phyloP scores from a whole-genome alignment of 495 filamentous ascomycete genomes.

The Daldinia bambusicola region DNA sequence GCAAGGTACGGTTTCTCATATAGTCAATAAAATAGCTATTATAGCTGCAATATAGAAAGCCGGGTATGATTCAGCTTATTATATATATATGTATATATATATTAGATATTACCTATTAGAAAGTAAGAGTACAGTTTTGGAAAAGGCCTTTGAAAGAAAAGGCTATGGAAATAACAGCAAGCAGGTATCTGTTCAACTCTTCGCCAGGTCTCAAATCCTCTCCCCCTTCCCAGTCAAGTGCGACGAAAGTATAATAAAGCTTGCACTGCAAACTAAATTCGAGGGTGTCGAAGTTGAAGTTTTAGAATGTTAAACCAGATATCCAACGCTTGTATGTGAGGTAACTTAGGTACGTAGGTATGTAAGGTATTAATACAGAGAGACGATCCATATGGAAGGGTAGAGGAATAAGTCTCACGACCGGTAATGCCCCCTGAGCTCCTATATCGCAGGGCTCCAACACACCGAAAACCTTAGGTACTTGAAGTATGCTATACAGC shows the following conservation, averaged over 20 bases:
- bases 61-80: background rate
- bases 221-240: too few relatives aligned
- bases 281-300: background rate
- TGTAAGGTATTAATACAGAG: constrained; percentile 12
- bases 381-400: constrained; percentile 4
- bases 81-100: too few relatives aligned
- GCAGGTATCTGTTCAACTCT: too few relatives aligned
- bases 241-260: too few relatives aligned
- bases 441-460: background rate
- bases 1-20: constrained; percentile 7
- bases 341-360: background rate
- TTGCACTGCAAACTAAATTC: background rate
- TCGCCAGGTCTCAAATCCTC: too few relatives aligned
- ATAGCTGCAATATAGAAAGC: background rate
- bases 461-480: background rate
- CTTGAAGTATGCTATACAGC: constrained; percentile 7
- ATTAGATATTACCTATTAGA: background rate
- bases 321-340: background rate
- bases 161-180: too few relatives aligned
- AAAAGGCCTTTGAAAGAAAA: too few relatives aligned
- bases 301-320: background rate
- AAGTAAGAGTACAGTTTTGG: background rate
- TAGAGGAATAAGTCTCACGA: background rate
- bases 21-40: background rate
- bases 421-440: background rate